phyloP scores from a whole-genome alignment of 805 yeast species.

The Candida maris region DNA sequence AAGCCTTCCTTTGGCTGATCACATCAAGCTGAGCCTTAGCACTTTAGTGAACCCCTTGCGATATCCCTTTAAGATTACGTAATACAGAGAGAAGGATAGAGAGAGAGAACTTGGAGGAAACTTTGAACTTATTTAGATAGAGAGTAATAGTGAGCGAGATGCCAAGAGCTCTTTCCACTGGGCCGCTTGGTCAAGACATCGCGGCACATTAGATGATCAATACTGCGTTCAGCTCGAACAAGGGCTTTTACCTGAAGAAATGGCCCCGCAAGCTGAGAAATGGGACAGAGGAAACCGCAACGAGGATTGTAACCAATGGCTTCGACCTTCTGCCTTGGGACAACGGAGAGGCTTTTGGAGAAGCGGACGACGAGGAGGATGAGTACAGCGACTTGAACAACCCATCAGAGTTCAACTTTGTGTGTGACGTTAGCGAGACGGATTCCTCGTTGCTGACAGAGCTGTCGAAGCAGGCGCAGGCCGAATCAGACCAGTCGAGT shows the following conservation, averaged over 20 bases:
- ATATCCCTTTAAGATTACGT: no score
- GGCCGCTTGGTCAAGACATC: no score
- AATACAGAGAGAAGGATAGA: no score
- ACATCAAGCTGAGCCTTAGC: no score
- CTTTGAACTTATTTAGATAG: no score
- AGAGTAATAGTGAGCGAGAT: no score
- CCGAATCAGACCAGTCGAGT: not conserved
- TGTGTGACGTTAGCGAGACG: not conserved
- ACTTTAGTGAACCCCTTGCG: no score
- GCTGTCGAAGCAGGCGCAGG: not conserved
- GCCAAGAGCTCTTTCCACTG: no score
- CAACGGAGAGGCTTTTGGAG: not conserved
- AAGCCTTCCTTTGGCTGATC: no score
- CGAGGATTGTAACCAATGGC: constrained; percentile 33
- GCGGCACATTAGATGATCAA: no score
- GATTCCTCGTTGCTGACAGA: not conserved
- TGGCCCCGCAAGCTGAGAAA: constrained; percentile 13
- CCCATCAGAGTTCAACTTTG: not conserved
- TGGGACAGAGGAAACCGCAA: constrained; percentile 3
- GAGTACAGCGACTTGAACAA: constrained; percentile 1
- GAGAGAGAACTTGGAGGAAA: no score
- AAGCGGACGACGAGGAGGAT: constrained; percentile 4
- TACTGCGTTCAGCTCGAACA: constrained; percentile 11
- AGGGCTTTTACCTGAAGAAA: constrained; percentile 20
- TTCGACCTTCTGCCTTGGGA: constrained; percentile 41